These are phyloP conservation scores for Melampsora americana DNA, from an alignment of 1,284 basidiomycete species.

Conservation along the genomic window DNA sequence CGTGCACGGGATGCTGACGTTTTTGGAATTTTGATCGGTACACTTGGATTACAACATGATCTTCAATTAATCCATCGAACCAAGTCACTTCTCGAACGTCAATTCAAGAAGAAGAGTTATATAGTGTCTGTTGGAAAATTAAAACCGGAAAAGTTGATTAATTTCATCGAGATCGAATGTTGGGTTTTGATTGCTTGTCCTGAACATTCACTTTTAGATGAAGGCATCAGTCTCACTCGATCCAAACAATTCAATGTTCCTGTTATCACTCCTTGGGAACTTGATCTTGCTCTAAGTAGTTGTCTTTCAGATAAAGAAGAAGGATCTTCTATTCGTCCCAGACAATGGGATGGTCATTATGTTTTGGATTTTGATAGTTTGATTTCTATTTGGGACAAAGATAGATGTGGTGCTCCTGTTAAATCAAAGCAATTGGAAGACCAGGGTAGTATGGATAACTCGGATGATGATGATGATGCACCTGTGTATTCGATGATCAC, in stretches of 20 bases:
- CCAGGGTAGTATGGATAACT: conserved; percentile 12
- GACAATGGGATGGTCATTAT: conserved; percentile 72
- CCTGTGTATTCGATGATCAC: conserved; percentile 30
- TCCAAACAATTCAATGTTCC: conserved; percentile 84
- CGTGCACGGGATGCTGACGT: conserved; percentile 88
- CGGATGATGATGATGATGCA: conserved; percentile 34
- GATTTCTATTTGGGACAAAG: conserved; percentile 56
- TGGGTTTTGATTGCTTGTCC: conserved; percentile 92
- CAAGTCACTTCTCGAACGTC: conserved; percentile 68
- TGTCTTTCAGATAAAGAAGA: conserved; percentile 57
- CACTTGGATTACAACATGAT: conserved; percentile 86
- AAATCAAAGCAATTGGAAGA: neutral
- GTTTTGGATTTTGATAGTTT: conserved; percentile 74
- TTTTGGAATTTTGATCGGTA: conserved; percentile 91
- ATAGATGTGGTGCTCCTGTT: conserved; percentile 43
- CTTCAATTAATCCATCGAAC: conserved; percentile 75
- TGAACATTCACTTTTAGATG: conserved; percentile 83
- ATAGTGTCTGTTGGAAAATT: conserved; percentile 93
- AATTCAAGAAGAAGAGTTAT: conserved; percentile 64
- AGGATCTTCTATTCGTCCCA: conserved; percentile 26
- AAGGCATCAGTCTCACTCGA: neutral
- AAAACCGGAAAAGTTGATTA: conserved; percentile 90
- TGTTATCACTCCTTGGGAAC: conserved; percentile 91
- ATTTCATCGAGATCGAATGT: conserved; percentile 94
- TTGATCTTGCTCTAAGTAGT: conserved; percentile 72